Conservation (phyloP, 805 yeast genomes). For the Sugiyamaella boreocaroliniensis region DNA sequence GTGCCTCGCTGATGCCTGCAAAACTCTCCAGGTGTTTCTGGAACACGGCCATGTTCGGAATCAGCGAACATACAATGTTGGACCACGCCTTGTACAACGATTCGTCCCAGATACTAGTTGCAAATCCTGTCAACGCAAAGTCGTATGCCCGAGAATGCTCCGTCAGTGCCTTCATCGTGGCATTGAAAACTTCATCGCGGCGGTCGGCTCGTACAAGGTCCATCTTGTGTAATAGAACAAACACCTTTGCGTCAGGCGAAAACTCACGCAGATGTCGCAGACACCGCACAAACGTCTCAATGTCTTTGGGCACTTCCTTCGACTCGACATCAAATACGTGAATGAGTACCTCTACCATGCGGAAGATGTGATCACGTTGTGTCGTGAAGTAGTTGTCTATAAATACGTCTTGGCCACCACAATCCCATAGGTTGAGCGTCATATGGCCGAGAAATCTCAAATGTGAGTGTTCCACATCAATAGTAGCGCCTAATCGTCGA, state of each 20-base stretch:
- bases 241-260: slow-evolving; percentile 86
- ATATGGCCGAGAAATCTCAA: slow-evolving; percentile 86
- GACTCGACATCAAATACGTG: slow-evolving; percentile 96
- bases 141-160: slow-evolving; percentile 64
- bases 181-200: slow-evolving; percentile 71
- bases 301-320: slow-evolving; percentile 85
- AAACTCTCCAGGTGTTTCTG: slow-evolving; percentile 69
- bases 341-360: slow-evolving; percentile 90
- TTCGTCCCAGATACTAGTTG: slow-evolving; percentile 97
- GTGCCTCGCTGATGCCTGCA: slow-evolving; percentile 69
- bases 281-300: slow-evolving; percentile 82
- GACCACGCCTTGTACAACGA: slow-evolving; percentile 96
- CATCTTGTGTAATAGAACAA: slow-evolving; percentile 91
- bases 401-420: slow-evolving; percentile 90
- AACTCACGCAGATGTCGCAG: slow-evolving; percentile 72
- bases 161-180: slow-evolving; percentile 77
- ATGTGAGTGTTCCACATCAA: slow-evolving; percentile 97
- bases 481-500: slow-evolving; percentile 90
- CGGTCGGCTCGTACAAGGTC: slow-evolving; percentile 85
- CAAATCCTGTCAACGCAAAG: slow-evolving; percentile 74
- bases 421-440: slow-evolving; percentile 95
- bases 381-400: slow-evolving; percentile 90
- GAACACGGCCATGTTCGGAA: slow-evolving; percentile 80
- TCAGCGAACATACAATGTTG: slow-evolving; percentile 85
- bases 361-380: slow-evolving; percentile 86